Evolutionary conservation across 106 monocot genomes (phyloP), one percentile per base, ranked within the genome.

Genomic region (Acanthochlamys bracteata): DNA sequence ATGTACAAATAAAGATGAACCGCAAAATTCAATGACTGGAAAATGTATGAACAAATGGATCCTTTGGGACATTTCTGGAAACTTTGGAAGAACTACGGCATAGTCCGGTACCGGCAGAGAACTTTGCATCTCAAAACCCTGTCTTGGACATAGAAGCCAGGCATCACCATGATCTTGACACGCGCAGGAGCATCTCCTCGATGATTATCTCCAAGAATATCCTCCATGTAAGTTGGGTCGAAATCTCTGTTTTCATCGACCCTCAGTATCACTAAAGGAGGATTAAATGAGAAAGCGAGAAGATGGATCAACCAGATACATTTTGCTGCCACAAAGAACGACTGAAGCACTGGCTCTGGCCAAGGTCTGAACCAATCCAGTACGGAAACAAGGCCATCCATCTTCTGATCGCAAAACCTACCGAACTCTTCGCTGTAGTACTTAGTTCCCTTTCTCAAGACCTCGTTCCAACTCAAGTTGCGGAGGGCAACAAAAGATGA

Each of bases 291-390:
- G 58, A 87, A 96, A 10, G 95, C 95, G 23, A 96, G 72, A 53
- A 96, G 66, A 75, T 96, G 95, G 53, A 90, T 71, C 66, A 90
- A 53, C 95, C 95, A 96, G 40, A 96, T 76, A 70, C 95, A 96
- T 56, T 96, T 96, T 7, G 82, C 73, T 11, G 87, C 67, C 0
- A 96, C 84, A 53, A 90, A 96, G 73, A 96, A 96, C 2, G 73
- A 74, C 10, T 90, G 90, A 21, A 90, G 82, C 0, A 90, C 65
- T 58, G 76, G 69, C 58, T 96, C 95, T 0, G 82, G 78, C 90
- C 86, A 88, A 14, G 82, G 71, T 56, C 75, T 69, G 0, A 80
- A 80, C 81, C 87, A 78, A 49, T 82, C 72, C 60, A 90, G 43
- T 43, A 71, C 43, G 8, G 82, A 75, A 20, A 80, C 84, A 46